Percentiles rank a stretch among this genome's conserved stretches.
Evolutionary conservation across 2,329 filamentous ascomycete genomes (phyloP).

Genomic region (Pestalotiopsis sp.): DNA sequence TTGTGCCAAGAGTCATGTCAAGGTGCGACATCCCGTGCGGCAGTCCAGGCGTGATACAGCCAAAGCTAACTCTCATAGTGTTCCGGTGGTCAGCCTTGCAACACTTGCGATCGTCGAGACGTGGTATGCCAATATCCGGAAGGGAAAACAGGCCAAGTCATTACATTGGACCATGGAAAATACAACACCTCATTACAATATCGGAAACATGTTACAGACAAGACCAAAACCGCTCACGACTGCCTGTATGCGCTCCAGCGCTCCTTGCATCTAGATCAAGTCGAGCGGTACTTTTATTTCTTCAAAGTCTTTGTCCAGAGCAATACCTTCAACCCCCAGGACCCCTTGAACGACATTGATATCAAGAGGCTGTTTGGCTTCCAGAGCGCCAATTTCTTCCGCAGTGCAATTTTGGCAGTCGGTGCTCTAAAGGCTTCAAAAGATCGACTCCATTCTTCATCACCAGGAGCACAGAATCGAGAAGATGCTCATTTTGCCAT

Average conservation of each 20-base stretch:
- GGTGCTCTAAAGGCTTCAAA: conserved; percentile 10
- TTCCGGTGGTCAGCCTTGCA: conserved; percentile 5
- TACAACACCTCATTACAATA: conserved; percentile 9
- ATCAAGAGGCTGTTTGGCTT: neutral
- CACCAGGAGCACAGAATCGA: neutral
- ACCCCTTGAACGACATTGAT: neutral
- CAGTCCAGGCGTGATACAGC: too few relatives aligned
- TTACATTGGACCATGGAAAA: conserved; percentile 10
- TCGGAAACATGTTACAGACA: neutral
- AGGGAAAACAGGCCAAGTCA: neutral
- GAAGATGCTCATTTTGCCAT: neutral
- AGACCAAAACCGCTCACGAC: neutral
- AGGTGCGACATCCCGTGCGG: neutral
- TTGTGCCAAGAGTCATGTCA: conserved; percentile 13
- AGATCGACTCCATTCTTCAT: neutral
- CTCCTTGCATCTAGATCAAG: neutral
- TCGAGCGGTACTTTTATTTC: conserved; percentile 6
- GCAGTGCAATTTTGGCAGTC: conserved; percentile 1
- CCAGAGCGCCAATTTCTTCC: neutral
- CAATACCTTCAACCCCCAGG: conserved; percentile 4
- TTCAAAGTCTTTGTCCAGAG: conserved; percentile 13
- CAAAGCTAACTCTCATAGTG: conserved; percentile 1
- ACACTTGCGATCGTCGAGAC: conserved; percentile 9
- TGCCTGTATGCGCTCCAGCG: neutral
- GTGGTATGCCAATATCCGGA: conserved; percentile 6